phyloP scores from a whole-genome alignment of 2,329 filamentous ascomycete genomes.

The Apiospora rasikravindrae region DNA sequence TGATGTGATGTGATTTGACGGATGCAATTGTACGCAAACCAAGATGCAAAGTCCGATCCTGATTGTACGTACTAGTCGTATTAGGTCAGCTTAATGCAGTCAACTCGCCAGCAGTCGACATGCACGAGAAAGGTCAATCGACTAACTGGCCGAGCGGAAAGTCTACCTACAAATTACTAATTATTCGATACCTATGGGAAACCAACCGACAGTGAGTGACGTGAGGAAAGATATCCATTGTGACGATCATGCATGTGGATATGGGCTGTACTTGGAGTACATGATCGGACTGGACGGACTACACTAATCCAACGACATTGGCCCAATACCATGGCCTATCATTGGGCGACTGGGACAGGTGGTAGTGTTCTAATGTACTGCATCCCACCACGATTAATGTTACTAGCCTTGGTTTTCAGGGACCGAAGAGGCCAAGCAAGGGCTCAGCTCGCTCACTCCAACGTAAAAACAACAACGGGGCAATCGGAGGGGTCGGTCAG shows the following conservation, averaged over 20 bases:
- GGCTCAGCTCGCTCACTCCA: not conserved
- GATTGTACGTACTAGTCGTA: not conserved
- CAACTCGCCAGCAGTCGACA: not conserved
- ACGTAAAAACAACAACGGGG: conserved; percentile 3
- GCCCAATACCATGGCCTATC: not conserved
- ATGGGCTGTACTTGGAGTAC: not conserved
- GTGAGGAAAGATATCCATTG: not conserved
- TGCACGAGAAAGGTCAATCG: not conserved
- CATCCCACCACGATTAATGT: not conserved
- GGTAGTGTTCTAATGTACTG: not conserved
- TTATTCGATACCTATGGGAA: not conserved
- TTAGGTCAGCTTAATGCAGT: not conserved
- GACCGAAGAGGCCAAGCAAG: not conserved
- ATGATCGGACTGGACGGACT: not conserved
- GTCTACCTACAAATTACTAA: not conserved
- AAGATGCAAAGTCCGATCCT: not conserved
- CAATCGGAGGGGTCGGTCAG: conserved; percentile 1
- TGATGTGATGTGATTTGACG: not conserved
- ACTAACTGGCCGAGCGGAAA: not conserved
- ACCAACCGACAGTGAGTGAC: not conserved
- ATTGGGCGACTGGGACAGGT: not conserved
- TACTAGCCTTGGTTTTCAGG: not conserved
- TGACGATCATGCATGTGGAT: not conserved
- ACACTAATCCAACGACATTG: conserved; percentile 1
- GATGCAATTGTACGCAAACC: not conserved